These are phyloP conservation scores for Clohesyomyces aquaticus DNA, from an alignment of 495 filamentous ascomycete genomes.

Conservation along the genomic window DNA sequence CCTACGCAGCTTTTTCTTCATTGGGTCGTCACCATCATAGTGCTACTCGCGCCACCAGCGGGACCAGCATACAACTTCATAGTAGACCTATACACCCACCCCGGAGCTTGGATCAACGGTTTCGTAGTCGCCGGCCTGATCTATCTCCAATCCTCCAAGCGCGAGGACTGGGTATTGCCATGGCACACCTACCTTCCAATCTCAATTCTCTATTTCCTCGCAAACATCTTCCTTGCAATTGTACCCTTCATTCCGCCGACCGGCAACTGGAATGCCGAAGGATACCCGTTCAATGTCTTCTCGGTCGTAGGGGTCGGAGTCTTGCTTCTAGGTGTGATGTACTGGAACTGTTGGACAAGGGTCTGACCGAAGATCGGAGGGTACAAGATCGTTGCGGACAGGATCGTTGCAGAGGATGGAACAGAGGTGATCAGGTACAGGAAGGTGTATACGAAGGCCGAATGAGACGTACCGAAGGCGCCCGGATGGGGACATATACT, in stretches of 20 bases:
- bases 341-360: constrained; percentile 50
- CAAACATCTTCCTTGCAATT: constrained; percentile 49
- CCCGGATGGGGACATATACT: no score
- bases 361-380: constrained; percentile 46
- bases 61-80: constrained; percentile 52
- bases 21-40: constrained; percentile 53
- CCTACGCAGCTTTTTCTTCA: constrained; percentile 55
- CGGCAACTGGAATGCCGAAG: constrained; percentile 37
- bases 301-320: constrained; percentile 51
- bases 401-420: constrained; percentile 48
- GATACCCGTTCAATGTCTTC: constrained; percentile 53
- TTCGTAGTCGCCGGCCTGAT: constrained; percentile 56
- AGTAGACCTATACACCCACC: constrained; percentile 59
- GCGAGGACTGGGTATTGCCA: constrained; percentile 52
- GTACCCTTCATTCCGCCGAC: constrained; percentile 54
- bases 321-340: constrained; percentile 47
- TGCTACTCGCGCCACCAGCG: constrained; percentile 53
- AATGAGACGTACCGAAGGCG: no score
- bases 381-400: constrained; percentile 52
- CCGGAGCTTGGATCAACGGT: constrained; percentile 57
- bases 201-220: constrained; percentile 46
- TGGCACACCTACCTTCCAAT: constrained; percentile 47
- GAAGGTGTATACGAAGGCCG: constrained; percentile 43
- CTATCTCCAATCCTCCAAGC: constrained; percentile 52
- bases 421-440: constrained; percentile 53